Percentiles rank a stretch among this genome's conserved stretches.
Evolutionary conservation across 345 rosid genomes (phyloP).

Genomic region (Euclidium syriacum): DNA sequence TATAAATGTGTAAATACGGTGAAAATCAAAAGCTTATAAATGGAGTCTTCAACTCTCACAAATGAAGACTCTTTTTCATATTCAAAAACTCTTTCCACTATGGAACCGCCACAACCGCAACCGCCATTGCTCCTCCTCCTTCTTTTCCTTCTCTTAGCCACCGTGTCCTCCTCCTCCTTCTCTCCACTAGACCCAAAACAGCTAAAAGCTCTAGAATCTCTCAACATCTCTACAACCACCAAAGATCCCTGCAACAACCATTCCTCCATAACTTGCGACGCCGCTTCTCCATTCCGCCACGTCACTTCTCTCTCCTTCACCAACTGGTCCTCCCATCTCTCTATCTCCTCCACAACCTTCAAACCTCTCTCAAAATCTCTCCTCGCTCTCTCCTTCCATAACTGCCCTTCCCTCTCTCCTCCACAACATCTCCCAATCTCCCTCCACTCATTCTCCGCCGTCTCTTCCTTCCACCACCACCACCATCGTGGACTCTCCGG

Average conservation of each 20-base stretch:
- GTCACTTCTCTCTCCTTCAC: slow-evolving; percentile 60
- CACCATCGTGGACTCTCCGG: slow-evolving; percentile 64
- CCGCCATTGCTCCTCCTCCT: slow-evolving; percentile 18
- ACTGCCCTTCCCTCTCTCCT: slow-evolving; percentile 45
- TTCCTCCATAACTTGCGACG: slow-evolving; percentile 49
- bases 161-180: slow-evolving; percentile 19
- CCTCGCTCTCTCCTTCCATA: slow-evolving; percentile 47
- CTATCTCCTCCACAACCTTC: slow-evolving; percentile 54
- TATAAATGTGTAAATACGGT: too few species aligned
- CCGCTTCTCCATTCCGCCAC: slow-evolving; percentile 62
- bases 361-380: slow-evolving; percentile 56
- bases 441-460: slow-evolving; percentile 47
- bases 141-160: slow-evolving; percentile 18
- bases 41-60: slow-evolving; percentile 21
- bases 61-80: neutral
- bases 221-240: slow-evolving; percentile 44
- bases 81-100: slow-evolving; percentile 20
- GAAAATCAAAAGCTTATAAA: too few species aligned
- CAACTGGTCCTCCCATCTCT: slow-evolving; percentile 50
- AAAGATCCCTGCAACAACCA: slow-evolving; percentile 53
- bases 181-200: slow-evolving; percentile 65
- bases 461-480: slow-evolving; percentile 48
- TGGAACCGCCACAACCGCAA: slow-evolving; percentile 31
- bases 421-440: slow-evolving; percentile 57
- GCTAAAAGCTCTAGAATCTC: slow-evolving; percentile 51